Evolutionary conservation across 345 rosid genomes (phyloP).

Genomic region (Aquilaria sinensis): DNA sequence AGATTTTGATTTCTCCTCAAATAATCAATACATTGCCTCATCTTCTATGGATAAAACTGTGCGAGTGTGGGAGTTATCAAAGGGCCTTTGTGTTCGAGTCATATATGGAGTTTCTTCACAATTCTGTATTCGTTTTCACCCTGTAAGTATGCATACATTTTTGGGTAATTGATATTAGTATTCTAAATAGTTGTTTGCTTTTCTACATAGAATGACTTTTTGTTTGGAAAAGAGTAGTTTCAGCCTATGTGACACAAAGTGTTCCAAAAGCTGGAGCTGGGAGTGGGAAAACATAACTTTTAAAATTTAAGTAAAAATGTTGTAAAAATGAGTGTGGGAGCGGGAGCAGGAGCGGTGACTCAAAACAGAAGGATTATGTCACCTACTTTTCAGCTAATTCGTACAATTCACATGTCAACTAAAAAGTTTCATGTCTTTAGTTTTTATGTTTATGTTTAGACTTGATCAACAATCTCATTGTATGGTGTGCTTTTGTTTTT

Average conservation of each 20-base stretch:
- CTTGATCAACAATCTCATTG: no score
- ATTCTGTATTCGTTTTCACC: conserved; percentile 90
- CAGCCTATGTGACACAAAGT: neutral
- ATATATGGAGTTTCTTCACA: conserved; percentile 86
- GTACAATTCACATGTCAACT: conserved; percentile 3
- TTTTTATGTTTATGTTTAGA: no score
- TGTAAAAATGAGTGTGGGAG: no score
- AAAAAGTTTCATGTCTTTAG: neutral
- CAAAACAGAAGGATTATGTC: no score
- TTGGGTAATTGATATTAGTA: neutral
- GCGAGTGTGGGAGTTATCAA: conserved; percentile 91
- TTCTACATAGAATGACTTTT: neutral
- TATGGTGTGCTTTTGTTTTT: neutral
- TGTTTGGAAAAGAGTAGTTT: neutral
- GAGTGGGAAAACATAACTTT: neutral
- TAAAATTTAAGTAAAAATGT: neutral
- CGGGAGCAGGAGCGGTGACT: no score
- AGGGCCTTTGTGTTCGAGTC: conserved; percentile 91
- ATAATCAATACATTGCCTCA: conserved; percentile 93
- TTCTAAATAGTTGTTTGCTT: neutral
- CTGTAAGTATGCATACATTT: conserved; percentile 46
- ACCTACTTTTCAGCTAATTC: neutral
- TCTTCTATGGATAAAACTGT: conserved; percentile 94
- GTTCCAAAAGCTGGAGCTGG: neutral
- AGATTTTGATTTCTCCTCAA: conserved; percentile 98